Base-by-base conservation (phyloP, 192 early-diverging fungal genomes). In the Ambispora gerdemannii region DNA sequence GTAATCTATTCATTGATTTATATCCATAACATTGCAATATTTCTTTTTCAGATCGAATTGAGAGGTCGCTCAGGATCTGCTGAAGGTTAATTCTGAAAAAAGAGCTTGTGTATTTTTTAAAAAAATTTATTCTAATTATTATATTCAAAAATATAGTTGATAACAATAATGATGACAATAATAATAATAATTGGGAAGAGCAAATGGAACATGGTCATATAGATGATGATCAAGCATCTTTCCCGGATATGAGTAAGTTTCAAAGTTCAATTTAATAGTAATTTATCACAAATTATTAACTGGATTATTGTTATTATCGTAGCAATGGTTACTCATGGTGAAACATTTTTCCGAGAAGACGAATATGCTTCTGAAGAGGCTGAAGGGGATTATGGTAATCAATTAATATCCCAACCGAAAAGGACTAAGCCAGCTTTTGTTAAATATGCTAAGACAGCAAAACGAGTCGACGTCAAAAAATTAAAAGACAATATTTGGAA, bases 401-500 rank as follows among this genome's bases (percentile, higher is more conserved):
- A 76, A n/a, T 20, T 78, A 20, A 80, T 88, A 22, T 79, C 84
- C 3, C 79, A 82, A 50, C 81, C 86, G 3, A 92, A 89, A 73
- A 80, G 85, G 7, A 81, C 85, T 75, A 90, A 89, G 67, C 85
- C 89, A 28, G 74, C 84, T 25, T 83, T 82, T 65, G 82, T 92
- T 71, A 92, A 88, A 73, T 97, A 91, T 74, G 91, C 94, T 33
- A 86, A 86, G 62, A 86, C 86, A 27, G 94, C 94, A 67, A 98
- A 98, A 82, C 86, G 91, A 33, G 92, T 97, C 10, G 95, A 98
- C 77, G 93, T 98, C 25, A 94, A 92, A 80, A 88, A 87, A 71
- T 83, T 98, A 53, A 98, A 98, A 77, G 96, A 98, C 47, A 98
- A 97, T 75, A 81, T 98, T 25, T 98, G 96, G 96, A 86, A 86